Conservation (phyloP, 129 eudicot species). For the Flaveria bidentis region DNA sequence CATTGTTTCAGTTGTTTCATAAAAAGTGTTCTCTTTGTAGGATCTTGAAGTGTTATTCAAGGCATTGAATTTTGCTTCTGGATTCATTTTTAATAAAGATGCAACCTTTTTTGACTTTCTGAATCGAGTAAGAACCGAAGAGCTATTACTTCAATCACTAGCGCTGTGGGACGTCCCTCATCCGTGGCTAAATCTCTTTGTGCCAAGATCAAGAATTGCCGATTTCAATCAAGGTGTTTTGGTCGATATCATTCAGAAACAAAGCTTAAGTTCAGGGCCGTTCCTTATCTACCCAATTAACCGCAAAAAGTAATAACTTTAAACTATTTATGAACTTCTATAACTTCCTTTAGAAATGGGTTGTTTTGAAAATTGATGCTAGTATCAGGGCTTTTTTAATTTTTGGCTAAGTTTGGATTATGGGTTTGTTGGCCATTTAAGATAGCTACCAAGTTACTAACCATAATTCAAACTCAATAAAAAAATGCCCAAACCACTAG, state of each 20-base stretch:
- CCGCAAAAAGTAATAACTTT: conserved; percentile 33
- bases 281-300: conserved; percentile 49
- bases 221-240: conserved; percentile 50
- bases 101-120: conserved; percentile 36
- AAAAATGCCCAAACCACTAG: no score
- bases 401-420: no score
- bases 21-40: conserved; percentile 17
- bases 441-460: no score
- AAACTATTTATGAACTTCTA: background rate
- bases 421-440: no score
- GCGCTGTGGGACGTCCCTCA: conserved; percentile 47
- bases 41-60: conserved; percentile 34
- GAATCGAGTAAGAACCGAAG: conserved; percentile 41
- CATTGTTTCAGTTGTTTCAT: background rate
- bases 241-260: conserved; percentile 35
- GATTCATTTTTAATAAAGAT: conserved; percentile 40
- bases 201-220: conserved; percentile 43
- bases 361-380: no score
- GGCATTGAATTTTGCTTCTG: conserved; percentile 32
- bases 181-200: conserved; percentile 54
- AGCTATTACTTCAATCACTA: conserved; percentile 37
- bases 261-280: conserved; percentile 39
- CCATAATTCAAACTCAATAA: no score
- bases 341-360: no score
- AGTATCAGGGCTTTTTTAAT: no score